phyloP scores from a whole-genome alignment of 2,329 filamentous ascomycete species.

The Colletotrichum nymphaeae region DNA sequence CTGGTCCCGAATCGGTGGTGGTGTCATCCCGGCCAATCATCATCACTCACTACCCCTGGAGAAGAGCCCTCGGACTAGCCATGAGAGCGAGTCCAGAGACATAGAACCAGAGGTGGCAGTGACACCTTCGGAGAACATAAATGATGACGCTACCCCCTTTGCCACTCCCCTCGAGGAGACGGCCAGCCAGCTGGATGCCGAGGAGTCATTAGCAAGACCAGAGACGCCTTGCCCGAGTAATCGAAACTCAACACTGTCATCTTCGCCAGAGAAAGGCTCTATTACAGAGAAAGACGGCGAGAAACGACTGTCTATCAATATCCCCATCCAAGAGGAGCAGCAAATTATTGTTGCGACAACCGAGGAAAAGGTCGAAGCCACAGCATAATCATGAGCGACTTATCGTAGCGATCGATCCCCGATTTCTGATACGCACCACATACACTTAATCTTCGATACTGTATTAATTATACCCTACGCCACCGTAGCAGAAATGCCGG shows the following conservation, averaged over 20 bases:
- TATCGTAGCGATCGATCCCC: neutral
- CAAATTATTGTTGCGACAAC: neutral
- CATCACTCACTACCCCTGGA: conserved; percentile 34
- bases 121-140: neutral
- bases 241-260: conserved; percentile 8
- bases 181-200: neutral
- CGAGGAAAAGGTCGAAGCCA: neutral
- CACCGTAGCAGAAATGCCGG: neutral
- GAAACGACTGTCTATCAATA: conserved; percentile 19
- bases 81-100: conserved; percentile 26
- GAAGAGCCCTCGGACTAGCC: conserved; percentile 34
- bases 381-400: neutral
- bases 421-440: neutral
- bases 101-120: neutral
- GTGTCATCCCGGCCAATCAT: conserved; percentile 77
- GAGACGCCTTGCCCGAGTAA: conserved; percentile 16
- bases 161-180: conserved; percentile 6
- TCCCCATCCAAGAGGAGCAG: conserved; percentile 1
- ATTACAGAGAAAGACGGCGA: conserved; percentile 6
- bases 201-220: conserved; percentile 2
- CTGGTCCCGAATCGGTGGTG: conserved; percentile 92
- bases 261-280: neutral
- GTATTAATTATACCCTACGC: conserved; percentile 27
- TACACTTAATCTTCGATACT: conserved; percentile 28
- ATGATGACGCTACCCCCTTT: neutral